Evolutionary conservation across 2,329 filamentous ascomycete species (phyloP).

Genomic region (Alternaria metachromatica): DNA sequence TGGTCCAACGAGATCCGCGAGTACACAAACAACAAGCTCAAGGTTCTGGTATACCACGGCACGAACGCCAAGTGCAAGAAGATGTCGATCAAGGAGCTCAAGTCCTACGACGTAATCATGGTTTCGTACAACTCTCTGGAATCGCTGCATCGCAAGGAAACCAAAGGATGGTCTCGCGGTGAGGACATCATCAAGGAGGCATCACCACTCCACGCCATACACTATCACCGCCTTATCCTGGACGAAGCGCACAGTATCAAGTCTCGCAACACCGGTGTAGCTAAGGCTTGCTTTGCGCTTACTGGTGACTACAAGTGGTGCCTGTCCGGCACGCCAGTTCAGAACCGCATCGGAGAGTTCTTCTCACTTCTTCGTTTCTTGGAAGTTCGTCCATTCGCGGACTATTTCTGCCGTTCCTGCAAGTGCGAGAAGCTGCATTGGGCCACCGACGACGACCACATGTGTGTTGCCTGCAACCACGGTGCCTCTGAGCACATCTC

Average conservation of each 20-base stretch:
- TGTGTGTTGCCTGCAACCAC: constrained; percentile 73
- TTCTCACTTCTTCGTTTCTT: constrained; percentile 94
- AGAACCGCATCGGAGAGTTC: constrained; percentile 97
- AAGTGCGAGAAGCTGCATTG: constrained; percentile 83
- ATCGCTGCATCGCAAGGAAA: constrained; percentile 89
- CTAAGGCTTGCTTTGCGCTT: constrained; percentile 92
- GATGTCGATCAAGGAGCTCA: constrained; percentile 75
- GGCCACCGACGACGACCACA: constrained; percentile 74
- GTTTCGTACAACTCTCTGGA: constrained; percentile 94
- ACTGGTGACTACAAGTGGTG: constrained; percentile 93
- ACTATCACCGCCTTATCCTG: constrained; percentile 89
- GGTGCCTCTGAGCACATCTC: constrained; percentile 73
- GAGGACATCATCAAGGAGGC: constrained; percentile 81
- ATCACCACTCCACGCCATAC: constrained; percentile 77
- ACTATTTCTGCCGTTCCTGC: constrained; percentile 92
- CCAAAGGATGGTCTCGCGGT: constrained; percentile 85
- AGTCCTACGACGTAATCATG: constrained; percentile 90
- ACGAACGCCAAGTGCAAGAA: constrained; percentile 84
- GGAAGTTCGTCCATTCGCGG: constrained; percentile 85
- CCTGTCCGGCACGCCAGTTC: constrained; percentile 89
- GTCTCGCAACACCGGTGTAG: constrained; percentile 85
- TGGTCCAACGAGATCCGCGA: constrained; percentile 70
- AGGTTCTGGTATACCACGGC: constrained; percentile 89
- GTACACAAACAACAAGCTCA: constrained; percentile 86
- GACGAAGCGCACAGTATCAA: constrained; percentile 98